Base-by-base conservation (phyloP, 2,329 filamentous ascomycete species). In the Fusarium caatingaense region DNA sequence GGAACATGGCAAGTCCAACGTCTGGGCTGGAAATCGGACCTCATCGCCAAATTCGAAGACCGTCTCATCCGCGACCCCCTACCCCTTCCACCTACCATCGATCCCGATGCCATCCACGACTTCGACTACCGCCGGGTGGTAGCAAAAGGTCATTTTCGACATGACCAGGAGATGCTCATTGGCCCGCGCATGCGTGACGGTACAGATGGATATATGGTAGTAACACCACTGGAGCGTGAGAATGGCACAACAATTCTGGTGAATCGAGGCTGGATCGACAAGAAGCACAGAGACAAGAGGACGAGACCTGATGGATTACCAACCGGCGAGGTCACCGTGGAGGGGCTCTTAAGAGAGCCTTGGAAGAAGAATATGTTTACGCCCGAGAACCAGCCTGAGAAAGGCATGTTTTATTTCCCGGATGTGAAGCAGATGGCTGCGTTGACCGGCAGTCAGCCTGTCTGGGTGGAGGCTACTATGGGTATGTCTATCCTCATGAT, bases 281-380 rank as follows among this genome's bases (percentile, higher is more conserved):
- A 93, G 84, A 90, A 90, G 72, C 85, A 92, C 74, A 87, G 87
- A 58, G 81, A 87, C 64, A 91, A 94, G 81, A 83, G 83, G 71
- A 83, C 93, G 48, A 82, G 93, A 25, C 83, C 86, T 0, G 87
- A 89, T 25, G 89, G 89, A 2, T 73, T 98, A 71, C 91, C 92
- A 0, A 78, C 76, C 50, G 93, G 89, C 0, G 88, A 92, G 75
- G 90, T 98, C 12, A 87, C 86, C 1, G 89, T 99, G 4, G 90
- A 97, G 81, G 96, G 96, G 0, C 76, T 99, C 78, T 78, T 99
- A 78, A 83, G 96, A 64, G 89, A 96, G 82, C 95, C 95, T 11
- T 97, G 93, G 88, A 96, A 97, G 87, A 97, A 95, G 86, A 99
- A 99, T 79, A 92, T 94, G 87, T 99, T 99, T 79, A 99, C 96